Base-by-base conservation (phyloP, 805 yeast genomes). In the Yarrowia osloensis region DNA sequence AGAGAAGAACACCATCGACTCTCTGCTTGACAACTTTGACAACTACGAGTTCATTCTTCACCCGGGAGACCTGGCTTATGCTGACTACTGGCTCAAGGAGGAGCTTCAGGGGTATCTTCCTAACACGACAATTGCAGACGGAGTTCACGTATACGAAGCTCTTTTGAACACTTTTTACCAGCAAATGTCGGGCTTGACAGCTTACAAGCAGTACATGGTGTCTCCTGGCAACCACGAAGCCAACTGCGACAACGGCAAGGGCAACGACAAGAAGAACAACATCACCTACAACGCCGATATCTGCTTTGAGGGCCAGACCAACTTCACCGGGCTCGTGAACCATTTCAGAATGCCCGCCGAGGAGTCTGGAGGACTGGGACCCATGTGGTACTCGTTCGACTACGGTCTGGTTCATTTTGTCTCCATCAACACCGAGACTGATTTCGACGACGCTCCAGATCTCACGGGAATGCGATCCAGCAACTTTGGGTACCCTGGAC, bases 331-430 rank as follows among this genome's bases (percentile, higher is more conserved):
- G 11, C 73, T 70, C 65, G 69, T 65, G 22, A 66, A 71, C 62
- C 76, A 72, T 63, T 75, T 71, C 72, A 68, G 71, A 55, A 75
- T 75, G 77, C 77, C 77, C 12, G 37, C 69, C 21, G 67, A 46
- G 31, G 75, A 70, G 52, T 70, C 76, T 26, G 73, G 71, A n/a
- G 75, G 73, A 31, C 67, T 63, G 21, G 67, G 70, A n/a, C 75
- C 74, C 50, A 71, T 75, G 71, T 75, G 77, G 77, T 75, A 74
- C 67, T 75, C 77, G 2, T 75, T 71, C 39, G 76, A 75, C 52
- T 74, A 75, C 66, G 76, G 77, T 21, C 67, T 70, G 59, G 77
- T 70, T 6, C 77, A 75, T 65, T 75, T 73, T 54, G 70, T 74
- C 12, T 70, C 70, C 40, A 52, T 75, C 55, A 70, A 74, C 67